phyloP scores from a whole-genome alignment of 495 filamentous ascomycete genomes.

The Zalerion maritima region DNA sequence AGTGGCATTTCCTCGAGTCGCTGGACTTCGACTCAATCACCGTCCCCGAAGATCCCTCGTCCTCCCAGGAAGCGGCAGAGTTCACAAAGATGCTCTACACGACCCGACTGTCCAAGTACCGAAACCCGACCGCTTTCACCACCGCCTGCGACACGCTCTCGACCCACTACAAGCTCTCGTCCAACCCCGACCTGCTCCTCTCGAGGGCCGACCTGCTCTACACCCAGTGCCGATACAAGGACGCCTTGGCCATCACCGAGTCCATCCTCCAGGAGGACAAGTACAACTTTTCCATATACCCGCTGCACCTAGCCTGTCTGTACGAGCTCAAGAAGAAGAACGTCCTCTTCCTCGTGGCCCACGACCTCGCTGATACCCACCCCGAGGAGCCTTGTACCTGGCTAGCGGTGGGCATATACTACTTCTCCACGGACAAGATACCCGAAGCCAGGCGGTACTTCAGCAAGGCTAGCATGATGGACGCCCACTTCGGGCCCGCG shows the following conservation, averaged over 20 bases:
- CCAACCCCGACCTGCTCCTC: conserved; percentile 83
- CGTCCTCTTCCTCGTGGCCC: conserved; percentile 80
- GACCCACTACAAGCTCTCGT: conserved; percentile 77
- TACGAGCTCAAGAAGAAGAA: conserved; percentile 80
- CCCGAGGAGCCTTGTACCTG: conserved; percentile 84
- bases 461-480: conserved; percentile 91
- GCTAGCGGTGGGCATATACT: conserved; percentile 91
- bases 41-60: conserved; percentile 39
- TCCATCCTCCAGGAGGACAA: conserved; percentile 65
- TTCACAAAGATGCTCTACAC: conserved; percentile 97
- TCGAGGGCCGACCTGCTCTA: conserved; percentile 86
- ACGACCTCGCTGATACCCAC: conserved; percentile 83
- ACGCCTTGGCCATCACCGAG: conserved; percentile 71
- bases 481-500: conserved; percentile 91
- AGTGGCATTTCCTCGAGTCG: conserved; percentile 82
- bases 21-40: conserved; percentile 78
- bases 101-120: conserved; percentile 90
- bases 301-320: conserved; percentile 81
- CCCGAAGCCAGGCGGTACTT: conserved; percentile 92
- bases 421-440: conserved; percentile 75
- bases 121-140: conserved; percentile 68
- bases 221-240: conserved; percentile 84
- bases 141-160: conserved; percentile 81
- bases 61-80: conserved; percentile 69
- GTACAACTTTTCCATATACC: conserved; percentile 81